Evolutionary conservation across 495 filamentous ascomycete species (phyloP), one percentile per base, ranked within the genome.

Genomic region (Xylaria venustula): DNA sequence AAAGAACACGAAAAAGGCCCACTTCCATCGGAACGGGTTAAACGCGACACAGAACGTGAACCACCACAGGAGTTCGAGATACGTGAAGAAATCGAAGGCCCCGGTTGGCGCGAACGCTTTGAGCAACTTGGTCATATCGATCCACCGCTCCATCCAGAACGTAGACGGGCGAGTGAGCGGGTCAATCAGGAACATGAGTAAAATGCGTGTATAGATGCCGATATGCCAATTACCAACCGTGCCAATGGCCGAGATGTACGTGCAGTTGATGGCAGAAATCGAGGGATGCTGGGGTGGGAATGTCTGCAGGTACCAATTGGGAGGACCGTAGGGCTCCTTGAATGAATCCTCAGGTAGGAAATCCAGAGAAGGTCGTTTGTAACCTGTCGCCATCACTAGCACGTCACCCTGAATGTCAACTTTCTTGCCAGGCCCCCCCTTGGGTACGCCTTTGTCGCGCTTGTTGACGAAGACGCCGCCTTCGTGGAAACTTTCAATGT

Each of bases 51-150:
- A 86, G 68, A 93, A 94, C 0, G 85, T 73, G 65, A 92, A 93
- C 91, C 91, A 96, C 77, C 90, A 94, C 11, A 91, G 66, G 50
- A 96, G 75, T 70, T 96, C 90, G 1, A 86, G 79, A 65, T 96
- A 94, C 0, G 91, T 94, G 71, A 94, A 93, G 77, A 96, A 93
- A 65, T 93, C 89, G 67, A 93, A 92, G 0, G 89, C 88, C 2
- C 81, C 83, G 0, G 86, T 88, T 0, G 91, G 90, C 0, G 88
- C 83, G 20, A 80, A 74, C 5, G 65, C 64, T 74, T 96, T 96
- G 66, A 94, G 74, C 34, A 84, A 69, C n/a, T 83, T 79, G 7
- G 91, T 96, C 79, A 93, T 88, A 66, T 90, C 87, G 65, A 96
- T 91, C 91, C 91, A 96, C 6, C 83, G 77, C 74, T 88, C 86